A percentile compares a stretch with the other conserved stretches of the same genome.
Evolutionary conservation across 352 stramenopile genomes (phyloP).

Genomic region (Globisporangium irregulare): DNA sequence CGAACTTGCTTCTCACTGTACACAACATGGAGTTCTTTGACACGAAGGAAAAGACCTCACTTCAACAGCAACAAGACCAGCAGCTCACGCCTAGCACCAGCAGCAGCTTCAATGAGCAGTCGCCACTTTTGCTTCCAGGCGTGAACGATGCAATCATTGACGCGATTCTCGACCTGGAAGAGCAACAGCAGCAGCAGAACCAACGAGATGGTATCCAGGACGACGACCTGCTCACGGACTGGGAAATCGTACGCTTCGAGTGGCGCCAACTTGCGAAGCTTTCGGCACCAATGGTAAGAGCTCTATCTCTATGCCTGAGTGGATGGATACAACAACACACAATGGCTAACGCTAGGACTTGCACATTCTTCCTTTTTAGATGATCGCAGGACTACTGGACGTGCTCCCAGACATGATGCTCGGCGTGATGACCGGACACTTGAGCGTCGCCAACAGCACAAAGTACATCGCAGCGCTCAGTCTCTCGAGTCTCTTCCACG

Average conservation of each 20-base stretch:
- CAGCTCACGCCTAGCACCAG: slow-evolving; percentile 9
- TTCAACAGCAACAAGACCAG: slow-evolving; percentile 9
- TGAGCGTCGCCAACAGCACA: slow-evolving; percentile 31
- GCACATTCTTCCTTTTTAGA: slow-evolving; percentile 5
- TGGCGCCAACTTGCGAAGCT: slow-evolving; percentile 17
- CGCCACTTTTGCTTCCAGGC: slow-evolving; percentile 20
- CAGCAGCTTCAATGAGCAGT: slow-evolving; percentile 15
- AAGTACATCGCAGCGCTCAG: slow-evolving; percentile 30
- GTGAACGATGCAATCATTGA: slow-evolving; percentile 19
- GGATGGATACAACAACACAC: too few species aligned
- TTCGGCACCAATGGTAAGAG: slow-evolving; percentile 17
- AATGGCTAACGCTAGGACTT: not conserved
- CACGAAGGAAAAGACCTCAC: too few species aligned
- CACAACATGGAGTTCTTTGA: too few species aligned
- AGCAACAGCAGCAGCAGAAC: slow-evolving; percentile 19
- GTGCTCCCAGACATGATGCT: slow-evolving; percentile 33
- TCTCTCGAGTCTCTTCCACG: slow-evolving; percentile 20
- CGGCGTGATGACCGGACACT: slow-evolving; percentile 32
- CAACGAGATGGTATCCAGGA: slow-evolving; percentile 8
- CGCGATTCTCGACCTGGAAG: slow-evolving; percentile 22
- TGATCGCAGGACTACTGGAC: slow-evolving; percentile 32
- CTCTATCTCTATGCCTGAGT: too few species aligned
- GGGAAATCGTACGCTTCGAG: slow-evolving; percentile 21
- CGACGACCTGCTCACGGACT: slow-evolving; percentile 14
- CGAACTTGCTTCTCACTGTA: too few species aligned